Evolutionary conservation across 768 basidiomycete species (phyloP), one percentile per base, ranked within the genome.

Genomic region (Scleroderma citrinum): DNA sequence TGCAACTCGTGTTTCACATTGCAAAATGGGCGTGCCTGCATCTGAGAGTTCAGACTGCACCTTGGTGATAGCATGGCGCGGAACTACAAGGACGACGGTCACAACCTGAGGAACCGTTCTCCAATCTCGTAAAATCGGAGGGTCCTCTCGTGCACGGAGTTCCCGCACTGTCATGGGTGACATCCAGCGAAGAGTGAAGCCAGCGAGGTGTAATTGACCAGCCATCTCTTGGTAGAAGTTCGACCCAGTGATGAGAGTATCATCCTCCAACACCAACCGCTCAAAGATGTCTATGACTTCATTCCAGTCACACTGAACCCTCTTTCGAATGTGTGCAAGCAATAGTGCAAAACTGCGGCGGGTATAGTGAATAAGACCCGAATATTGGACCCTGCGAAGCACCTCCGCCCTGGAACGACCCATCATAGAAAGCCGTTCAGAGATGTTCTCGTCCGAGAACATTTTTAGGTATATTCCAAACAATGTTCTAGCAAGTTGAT

Each of bases 281-380:
- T 50, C 49, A 72, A 69, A 32, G 44, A 50, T 43, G 8, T 56
- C 53, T 68, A 84, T 71, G 10, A 69, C 62, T 20, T 60, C 49
- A 0, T 23, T 44, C 83, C 83, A 84, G 38, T 74, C 62, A 2
- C 63, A 55, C 20, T 52, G 49, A 7, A 72, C 59, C 34, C 67
- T 62, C 19, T 59, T 60, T 50, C 70, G 72, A 30, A 79, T 63
- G 12, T 71, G 55, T 14, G 57, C 56, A 14, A 83, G 60, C 36
- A 84, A 60, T 2, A 67, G 53, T 1, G 66, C 77, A 45, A 82
- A 80, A 29, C 70, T 74, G 32, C 65, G 65, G 12, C 82, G 72
- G 10, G 61, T 69, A 53, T 83, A 81, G 51, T 76, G 76, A 19
- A 71, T 23, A 26, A 67, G 50, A 26, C 49, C 57, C 11, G 59